Evolutionary conservation across 768 basidiomycete species (phyloP).

Genomic region (Lentinula boryana): DNA sequence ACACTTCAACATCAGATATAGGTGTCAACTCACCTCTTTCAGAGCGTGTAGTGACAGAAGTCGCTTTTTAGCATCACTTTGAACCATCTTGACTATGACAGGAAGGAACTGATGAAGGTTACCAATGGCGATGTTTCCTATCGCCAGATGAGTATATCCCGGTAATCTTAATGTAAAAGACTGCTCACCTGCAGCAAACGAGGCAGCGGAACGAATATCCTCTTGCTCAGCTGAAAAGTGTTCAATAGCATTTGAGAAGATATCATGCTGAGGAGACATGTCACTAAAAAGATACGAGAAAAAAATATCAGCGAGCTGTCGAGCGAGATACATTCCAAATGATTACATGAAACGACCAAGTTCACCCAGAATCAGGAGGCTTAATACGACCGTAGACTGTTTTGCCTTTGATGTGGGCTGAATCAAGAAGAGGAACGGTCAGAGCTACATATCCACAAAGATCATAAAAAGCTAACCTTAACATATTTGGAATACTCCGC

Average conservation of each 20-base stretch:
- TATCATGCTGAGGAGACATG: slow-evolving; percentile 73
- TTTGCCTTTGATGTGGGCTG: slow-evolving; percentile 57
- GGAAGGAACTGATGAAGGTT: slow-evolving; percentile 86
- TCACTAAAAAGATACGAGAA: slow-evolving; percentile 48
- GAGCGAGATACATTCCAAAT: not conserved
- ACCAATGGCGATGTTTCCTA: slow-evolving; percentile 94
- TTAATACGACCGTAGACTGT: slow-evolving; percentile 67
- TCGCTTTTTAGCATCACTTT: slow-evolving; percentile 72
- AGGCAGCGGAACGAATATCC: slow-evolving; percentile 84
- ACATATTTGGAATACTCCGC: slow-evolving; percentile 79
- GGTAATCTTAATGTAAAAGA: not conserved
- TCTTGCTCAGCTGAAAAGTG: slow-evolving; percentile 77
- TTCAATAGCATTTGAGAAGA: slow-evolving; percentile 70
- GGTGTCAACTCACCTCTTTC: slow-evolving; percentile 64
- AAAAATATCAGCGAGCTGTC: not conserved
- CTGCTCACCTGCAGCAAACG: slow-evolving; percentile 80
- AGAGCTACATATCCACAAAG: not conserved
- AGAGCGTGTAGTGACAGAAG: slow-evolving; percentile 86
- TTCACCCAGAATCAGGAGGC: slow-evolving; percentile 87
- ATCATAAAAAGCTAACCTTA: slow-evolving; percentile 41
- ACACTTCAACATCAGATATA: not conserved
- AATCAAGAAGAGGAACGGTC: not conserved
- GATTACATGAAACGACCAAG: slow-evolving; percentile 85
- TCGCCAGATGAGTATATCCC: not conserved
- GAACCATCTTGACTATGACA: slow-evolving; percentile 70